Evolutionary conservation across 805 yeast species (phyloP), one percentile per base, ranked within the genome.

Genomic region (Lachancea sp.): DNA sequence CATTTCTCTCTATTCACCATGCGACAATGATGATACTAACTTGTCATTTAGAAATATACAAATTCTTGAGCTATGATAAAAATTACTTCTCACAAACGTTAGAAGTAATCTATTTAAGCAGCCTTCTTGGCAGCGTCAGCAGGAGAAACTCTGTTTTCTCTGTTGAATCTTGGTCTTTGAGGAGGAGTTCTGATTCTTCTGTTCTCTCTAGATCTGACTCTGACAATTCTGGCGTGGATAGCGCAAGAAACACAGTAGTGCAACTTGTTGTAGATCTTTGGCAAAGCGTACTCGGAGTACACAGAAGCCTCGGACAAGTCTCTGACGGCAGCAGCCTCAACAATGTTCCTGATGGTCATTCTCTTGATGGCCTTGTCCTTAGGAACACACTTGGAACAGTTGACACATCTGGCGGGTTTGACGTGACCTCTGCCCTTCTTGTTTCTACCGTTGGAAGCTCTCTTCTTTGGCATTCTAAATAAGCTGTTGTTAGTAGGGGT

Each of bases 391-490:
- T 95, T 87, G 66, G 96, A 84, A 77, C 99, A 92, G 96, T 92
- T 92, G 69, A 88, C 84, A 81, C 99, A 92, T 84, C 99, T 89
- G 68, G 90, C 97, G 71, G 96, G 95, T 76, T 85, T 86, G 75
- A 86, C 96, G 96, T 92, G 97, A 72, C 99, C 99, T 87, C 99
- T 92, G 72, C 97, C 97, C 80, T 88, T 89, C 94, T 92, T 92
- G 94, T 92, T 92, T 82, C 99, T 90, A 83, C 99, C 99, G 97
- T 89, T 88, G 92, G 97, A 88, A 75, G 97, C 88, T 89, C 99
- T 90, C 97, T 92, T 92, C 87, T 92, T 92, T 76, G 98, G 97
- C 99, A 92, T 92, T 57, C 72, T 80, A 34, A 11, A 29, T 28
- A 23, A n/a, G 8, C 5, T 11, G 35, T 13, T 28, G 30, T 28